Base-by-base conservation (phyloP, 1,284 basidiomycete species). In the Cystobasidiaceae sp. region DNA sequence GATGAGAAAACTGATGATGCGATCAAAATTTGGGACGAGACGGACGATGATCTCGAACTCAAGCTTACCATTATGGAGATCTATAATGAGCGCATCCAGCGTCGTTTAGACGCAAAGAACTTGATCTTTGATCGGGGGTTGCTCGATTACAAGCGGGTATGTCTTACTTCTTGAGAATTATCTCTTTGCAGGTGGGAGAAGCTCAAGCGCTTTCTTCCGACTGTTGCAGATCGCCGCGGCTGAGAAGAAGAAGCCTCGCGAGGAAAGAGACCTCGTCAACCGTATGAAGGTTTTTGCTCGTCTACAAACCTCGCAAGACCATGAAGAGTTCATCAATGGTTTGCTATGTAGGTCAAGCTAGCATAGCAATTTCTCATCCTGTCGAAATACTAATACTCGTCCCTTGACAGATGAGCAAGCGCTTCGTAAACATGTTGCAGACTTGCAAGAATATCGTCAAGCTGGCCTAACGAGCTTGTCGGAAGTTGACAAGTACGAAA, bases 91-190 rank as follows among this genome's bases (percentile, higher is more conserved):
- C 86, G 89, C 58, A 82, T 97, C n/a, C 89, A 93, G 69, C 92
- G 89, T 77, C 84, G 94, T 34, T 79, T 86, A 67, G 88, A 92
- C 74, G 84, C 83, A 44, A 98, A 97, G 78, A 85, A 85, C n/a
- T 79, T 97, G 67, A 89, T 98, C 76, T 94, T 93, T 74, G 89
- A 97, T 74, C 82, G 94, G 56, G 91, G 91, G 1, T 78, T 98
- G 66, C 81, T 96, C 48, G 93, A 97, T 73, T 92, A 94, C 76
- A 96, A 93, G 77, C 90, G 90, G 84, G 92, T 92, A 71, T 66
- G 79, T 71, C 23, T 19, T n/a, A n/a, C n/a, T n/a, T n/a, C n/a
- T n/a, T n/a, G n/a, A 27, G 19, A 44, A 56, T 32, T 48, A 34
- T 43, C 11, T 28, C 54, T 34, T 19, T 21, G 43, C 9, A 7